Base-by-base conservation (phyloP, 768 basidiomycete species). In the Suillus tomentosus region DNA sequence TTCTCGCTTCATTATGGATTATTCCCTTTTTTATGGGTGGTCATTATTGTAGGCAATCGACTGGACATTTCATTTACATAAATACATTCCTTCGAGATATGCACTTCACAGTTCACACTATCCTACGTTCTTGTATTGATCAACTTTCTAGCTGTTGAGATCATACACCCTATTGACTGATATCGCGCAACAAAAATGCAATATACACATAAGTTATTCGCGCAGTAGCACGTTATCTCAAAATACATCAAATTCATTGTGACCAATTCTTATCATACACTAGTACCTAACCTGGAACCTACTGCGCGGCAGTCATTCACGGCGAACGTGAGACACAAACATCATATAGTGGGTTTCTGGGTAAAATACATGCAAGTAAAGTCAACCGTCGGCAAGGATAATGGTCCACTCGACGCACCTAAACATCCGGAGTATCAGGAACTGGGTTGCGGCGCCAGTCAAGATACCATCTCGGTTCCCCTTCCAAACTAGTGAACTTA, bases 401-500 rank as follows among this genome's bases (percentile, higher is more conserved):
- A 53, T 4, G 5, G 31, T 27, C 8, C 50, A 51, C 8, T 51
- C 19, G 31, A 54, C 31, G 53, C 51, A 31, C 27, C 31, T 54
- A 34, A 2, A 34, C 17, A 17, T 54, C 53, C 17, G 10, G 15
- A 2, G 31, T 10, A 54, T 31, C 27, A 10, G 53, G 48, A 13
- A 50, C 22, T 6, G 48, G 53, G 2, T 54, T 54, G 5, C 53
- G 53, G 9, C 53, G 53, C 53, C 53, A 54, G 27, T 54, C 53
- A 34, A 54, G 53, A 34, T 54, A 54, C 53, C 53, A 54, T 11
- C 31, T 54, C 1, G 53, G 31, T 27, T 54, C 53, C 31, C 53
- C 53, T 13, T 54, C 53, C 31, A 34, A 19, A 34, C 31, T 34
- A 2, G 53, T 54, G 19, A 54, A 54, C 17, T 54, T 34, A 5